Evolutionary conservation across 495 filamentous ascomycete genomes (phyloP).

Genomic region (Aspergillus diversus): DNA sequence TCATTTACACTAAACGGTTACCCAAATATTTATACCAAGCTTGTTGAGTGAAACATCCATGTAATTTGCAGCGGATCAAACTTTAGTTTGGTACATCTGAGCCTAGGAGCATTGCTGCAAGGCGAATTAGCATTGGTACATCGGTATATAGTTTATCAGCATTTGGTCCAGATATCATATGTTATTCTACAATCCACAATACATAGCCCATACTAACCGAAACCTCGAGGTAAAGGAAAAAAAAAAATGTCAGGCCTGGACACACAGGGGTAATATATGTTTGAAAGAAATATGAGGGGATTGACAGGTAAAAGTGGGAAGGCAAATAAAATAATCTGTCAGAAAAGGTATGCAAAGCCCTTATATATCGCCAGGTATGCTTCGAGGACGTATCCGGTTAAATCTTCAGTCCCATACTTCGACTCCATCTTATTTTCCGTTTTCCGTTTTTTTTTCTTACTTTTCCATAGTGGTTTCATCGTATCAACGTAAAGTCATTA

Average conservation of each 20-base stretch:
- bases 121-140: constrained; percentile 8
- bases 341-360: constrained; percentile 13
- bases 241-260: constrained; percentile 7
- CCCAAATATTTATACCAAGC: too few species aligned
- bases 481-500: constrained; percentile 10
- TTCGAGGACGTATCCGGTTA: neutral
- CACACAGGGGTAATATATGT: neutral
- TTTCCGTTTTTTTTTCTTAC: constrained; percentile 11
- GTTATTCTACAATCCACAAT: constrained; percentile 16
- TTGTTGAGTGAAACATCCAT: too few species aligned
- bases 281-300: constrained; percentile 2
- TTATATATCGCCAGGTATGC: constrained; percentile 17
- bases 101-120: neutral
- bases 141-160: constrained; percentile 8
- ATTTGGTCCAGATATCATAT: constrained; percentile 5
- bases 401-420: neutral
- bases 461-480: constrained; percentile 2
- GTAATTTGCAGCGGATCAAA: too few species aligned
- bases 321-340: neutral
- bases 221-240: neutral
- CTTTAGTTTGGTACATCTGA: neutral
- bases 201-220: constrained; percentile 6
- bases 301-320: neutral
- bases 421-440: neutral
- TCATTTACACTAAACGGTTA: too few species aligned